Conservation (phyloP, 2,329 filamentous ascomycete species). For the Colletotrichum siamense region DNA sequence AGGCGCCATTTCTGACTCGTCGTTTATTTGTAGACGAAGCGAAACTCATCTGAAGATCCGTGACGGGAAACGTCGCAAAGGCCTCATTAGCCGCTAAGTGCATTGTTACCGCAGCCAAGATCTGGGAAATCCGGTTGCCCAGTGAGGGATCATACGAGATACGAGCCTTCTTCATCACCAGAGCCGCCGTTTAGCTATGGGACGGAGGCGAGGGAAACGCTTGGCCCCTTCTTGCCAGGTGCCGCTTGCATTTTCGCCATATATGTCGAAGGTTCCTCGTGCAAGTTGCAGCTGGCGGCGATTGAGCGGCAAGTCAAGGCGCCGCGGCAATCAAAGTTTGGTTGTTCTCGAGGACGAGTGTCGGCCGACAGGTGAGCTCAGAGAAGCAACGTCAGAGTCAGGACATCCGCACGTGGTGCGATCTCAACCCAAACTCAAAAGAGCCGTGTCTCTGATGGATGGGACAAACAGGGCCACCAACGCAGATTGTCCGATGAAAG, state of each 20-base stretch:
- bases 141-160: neutral
- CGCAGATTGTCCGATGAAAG: slow-evolving; percentile 7
- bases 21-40: slow-evolving; percentile 3
- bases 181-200: neutral
- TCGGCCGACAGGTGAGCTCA: neutral
- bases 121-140: neutral
- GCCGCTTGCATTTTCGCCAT: neutral
- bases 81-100: neutral
- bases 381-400: neutral
- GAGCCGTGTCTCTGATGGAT: neutral
- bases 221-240: neutral
- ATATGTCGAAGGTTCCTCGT: neutral
- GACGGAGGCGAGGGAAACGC: neutral
- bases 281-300: neutral
- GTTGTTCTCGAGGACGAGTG: neutral
- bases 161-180: neutral
- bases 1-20: slow-evolving; percentile 8
- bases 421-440: neutral
- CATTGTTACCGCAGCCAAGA: neutral
- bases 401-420: neutral
- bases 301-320: neutral
- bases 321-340: neutral
- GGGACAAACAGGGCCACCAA: slow-evolving; percentile 12
- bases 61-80: slow-evolving; percentile 16
- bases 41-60: slow-evolving; percentile 19